Percentiles rank a stretch among this genome's conserved stretches.
These are phyloP conservation scores for Hypoxylon sp. DNA, from an alignment of 2,329 filamentous ascomycete genomes.

Conservation along the genomic window DNA sequence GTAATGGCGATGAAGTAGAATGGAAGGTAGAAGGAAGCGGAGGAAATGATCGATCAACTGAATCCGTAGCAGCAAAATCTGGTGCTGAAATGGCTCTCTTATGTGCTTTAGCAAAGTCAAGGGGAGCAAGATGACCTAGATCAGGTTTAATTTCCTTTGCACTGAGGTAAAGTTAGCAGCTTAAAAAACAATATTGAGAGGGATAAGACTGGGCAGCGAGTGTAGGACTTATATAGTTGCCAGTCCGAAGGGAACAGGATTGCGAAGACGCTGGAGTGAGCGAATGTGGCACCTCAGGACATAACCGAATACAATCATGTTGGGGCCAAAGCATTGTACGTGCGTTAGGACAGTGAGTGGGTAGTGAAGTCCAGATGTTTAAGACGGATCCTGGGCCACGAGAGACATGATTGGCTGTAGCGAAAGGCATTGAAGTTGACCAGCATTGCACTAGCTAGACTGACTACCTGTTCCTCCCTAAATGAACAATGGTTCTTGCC, in stretches of 20 bases:
- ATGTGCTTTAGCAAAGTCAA: slow-evolving; percentile 56
- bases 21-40: slow-evolving; percentile 50
- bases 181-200: slow-evolving; percentile 9
- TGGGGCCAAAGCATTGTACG: slow-evolving; percentile 20
- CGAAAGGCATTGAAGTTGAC: slow-evolving; percentile 4
- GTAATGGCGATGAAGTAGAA: slow-evolving; percentile 49
- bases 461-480: background rate
- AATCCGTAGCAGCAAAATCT: slow-evolving; percentile 57
- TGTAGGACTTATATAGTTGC: slow-evolving; percentile 17
- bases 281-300: background rate
- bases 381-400: slow-evolving; percentile 15
- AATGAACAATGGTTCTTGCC: slow-evolving; percentile 12
- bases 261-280: background rate
- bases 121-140: slow-evolving; percentile 35
- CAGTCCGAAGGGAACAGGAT: slow-evolving; percentile 6
- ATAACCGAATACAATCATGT: slow-evolving; percentile 31
- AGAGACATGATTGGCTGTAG: slow-evolving; percentile 16
- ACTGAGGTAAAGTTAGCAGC: slow-evolving; percentile 39
- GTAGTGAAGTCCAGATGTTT: background rate
- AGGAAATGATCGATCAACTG: slow-evolving; percentile 43
- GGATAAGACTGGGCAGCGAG: background rate
- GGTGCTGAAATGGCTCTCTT: slow-evolving; percentile 68
- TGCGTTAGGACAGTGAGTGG: slow-evolving; percentile 11
- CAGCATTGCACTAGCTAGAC: slow-evolving; percentile 9
- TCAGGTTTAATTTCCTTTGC: slow-evolving; percentile 30